phyloP scores from a whole-genome alignment of 2,329 filamentous ascomycete genomes.

The Sclerotinia spermophila region DNA sequence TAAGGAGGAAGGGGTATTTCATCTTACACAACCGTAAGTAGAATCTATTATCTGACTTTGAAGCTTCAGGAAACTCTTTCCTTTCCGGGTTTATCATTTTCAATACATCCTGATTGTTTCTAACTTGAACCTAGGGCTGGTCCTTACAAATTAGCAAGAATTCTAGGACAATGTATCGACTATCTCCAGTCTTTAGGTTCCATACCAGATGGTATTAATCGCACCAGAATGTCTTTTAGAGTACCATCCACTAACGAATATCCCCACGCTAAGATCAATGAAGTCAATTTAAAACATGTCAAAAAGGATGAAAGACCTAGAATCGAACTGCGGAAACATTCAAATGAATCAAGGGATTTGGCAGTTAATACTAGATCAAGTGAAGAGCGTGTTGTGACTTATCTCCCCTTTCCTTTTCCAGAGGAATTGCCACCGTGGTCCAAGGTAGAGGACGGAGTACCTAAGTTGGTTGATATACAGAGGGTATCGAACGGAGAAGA shows the following conservation, averaged over 20 bases:
- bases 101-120: neutral
- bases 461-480: neutral
- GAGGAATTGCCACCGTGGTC: neutral
- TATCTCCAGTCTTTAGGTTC: slow-evolving; percentile 3
- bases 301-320: neutral
- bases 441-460: neutral
- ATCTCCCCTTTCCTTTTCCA: neutral
- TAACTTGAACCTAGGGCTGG: slow-evolving; percentile 22
- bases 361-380: neutral
- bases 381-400: neutral
- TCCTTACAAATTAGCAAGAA: slow-evolving; percentile 26
- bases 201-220: neutral
- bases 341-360: neutral
- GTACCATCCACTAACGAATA: neutral
- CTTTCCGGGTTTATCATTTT: neutral
- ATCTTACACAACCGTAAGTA: slow-evolving; percentile 27
- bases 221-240: neutral
- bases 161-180: slow-evolving; percentile 23
- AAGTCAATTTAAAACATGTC: neutral
- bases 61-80: neutral
- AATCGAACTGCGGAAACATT: neutral
- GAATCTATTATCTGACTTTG: neutral
- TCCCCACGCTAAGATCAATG: neutral
- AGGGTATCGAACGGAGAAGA: neutral
- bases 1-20: slow-evolving; percentile 20